These are phyloP conservation scores for Nakazawaea populi DNA, from an alignment of 805 yeast genomes.

Conservation along the genomic window DNA sequence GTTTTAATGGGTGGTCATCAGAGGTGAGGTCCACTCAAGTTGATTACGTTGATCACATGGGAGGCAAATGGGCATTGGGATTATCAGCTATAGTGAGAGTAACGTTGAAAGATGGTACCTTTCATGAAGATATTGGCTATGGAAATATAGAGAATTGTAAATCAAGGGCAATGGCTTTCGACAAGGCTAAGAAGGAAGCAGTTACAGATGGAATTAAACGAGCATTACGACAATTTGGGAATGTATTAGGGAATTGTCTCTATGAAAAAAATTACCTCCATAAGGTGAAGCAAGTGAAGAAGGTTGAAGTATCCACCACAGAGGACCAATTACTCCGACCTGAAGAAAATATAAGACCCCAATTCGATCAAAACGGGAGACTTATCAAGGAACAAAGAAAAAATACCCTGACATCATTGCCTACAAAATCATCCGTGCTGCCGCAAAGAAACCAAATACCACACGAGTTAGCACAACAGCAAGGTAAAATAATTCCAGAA, in stretches of 20 bases:
- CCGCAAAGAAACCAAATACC: slow-evolving; percentile 2
- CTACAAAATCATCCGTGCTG: neutral
- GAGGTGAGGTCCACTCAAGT: slow-evolving; percentile 61
- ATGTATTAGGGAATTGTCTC: slow-evolving; percentile 76
- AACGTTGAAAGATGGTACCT: slow-evolving; percentile 75
- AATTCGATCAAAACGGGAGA: slow-evolving; percentile 12
- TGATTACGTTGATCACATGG: slow-evolving; percentile 63
- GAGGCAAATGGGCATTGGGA: slow-evolving; percentile 57
- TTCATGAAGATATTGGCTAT: slow-evolving; percentile 70
- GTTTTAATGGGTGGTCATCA: slow-evolving; percentile 79
- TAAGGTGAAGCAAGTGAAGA: slow-evolving; percentile 38
- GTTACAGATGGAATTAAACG: slow-evolving; percentile 80
- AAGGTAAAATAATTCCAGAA: slow-evolving; percentile 7
- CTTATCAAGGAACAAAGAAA: neutral
- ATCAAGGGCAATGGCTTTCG: slow-evolving; percentile 66
- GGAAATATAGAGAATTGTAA: slow-evolving; percentile 71
- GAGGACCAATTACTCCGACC: slow-evolving; percentile 26
- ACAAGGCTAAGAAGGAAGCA: slow-evolving; percentile 79
- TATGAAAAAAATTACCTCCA: slow-evolving; percentile 66
- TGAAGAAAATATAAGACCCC: slow-evolving; percentile 12
- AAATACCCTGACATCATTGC: neutral
- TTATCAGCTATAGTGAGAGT: slow-evolving; percentile 68
- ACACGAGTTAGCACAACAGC: neutral
- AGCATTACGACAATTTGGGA: slow-evolving; percentile 74
- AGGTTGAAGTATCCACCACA: slow-evolving; percentile 22